A percentile compares a stretch with the other conserved stretches of the same genome.
Evolutionary conservation across 106 monocot species (phyloP).

Genomic region (Phalaenopsis aphrodite): DNA sequence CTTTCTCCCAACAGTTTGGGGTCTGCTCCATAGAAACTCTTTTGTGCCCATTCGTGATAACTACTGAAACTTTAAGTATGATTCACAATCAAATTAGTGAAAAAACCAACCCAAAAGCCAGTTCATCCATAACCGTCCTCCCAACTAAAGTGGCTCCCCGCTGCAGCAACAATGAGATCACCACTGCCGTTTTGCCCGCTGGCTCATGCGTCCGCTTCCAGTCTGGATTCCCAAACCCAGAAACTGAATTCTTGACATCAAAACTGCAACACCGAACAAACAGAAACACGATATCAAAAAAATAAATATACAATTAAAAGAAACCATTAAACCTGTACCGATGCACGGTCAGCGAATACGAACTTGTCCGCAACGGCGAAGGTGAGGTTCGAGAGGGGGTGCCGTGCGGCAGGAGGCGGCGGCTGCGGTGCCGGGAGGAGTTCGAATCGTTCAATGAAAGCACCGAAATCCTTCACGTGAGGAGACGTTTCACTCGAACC

Average conservation of each 20-base stretch:
- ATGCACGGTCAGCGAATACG: neutral
- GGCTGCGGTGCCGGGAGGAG: slow-evolving; percentile 65
- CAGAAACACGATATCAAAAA: neutral
- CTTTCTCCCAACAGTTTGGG: neutral
- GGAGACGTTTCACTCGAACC: neutral
- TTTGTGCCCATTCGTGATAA: neutral
- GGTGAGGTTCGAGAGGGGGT: slow-evolving; percentile 59
- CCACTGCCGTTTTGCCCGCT: slow-evolving; percentile 44
- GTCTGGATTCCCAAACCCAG: slow-evolving; percentile 90
- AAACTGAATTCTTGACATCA: slow-evolving; percentile 71
- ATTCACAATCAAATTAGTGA: neutral
- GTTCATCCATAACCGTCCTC: slow-evolving; percentile 86
- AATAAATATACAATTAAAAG: slow-evolving; percentile 9
- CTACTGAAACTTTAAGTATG: neutral
- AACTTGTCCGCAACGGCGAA: slow-evolving; percentile 95
- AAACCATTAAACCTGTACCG: neutral
- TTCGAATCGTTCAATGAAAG: slow-evolving; percentile 84
- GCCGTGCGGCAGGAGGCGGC: slow-evolving; percentile 74
- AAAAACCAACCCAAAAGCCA: slow-evolving; percentile 59
- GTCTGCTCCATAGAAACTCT: neutral
- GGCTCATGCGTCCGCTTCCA: slow-evolving; percentile 77
- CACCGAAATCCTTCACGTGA: slow-evolving; percentile 42
- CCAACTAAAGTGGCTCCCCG: slow-evolving; percentile 77
- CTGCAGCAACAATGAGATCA: slow-evolving; percentile 50
- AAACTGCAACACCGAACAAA: slow-evolving; percentile 34